phyloP scores from a whole-genome alignment of 2,329 filamentous ascomycete genomes.

The Claviceps capensis region DNA sequence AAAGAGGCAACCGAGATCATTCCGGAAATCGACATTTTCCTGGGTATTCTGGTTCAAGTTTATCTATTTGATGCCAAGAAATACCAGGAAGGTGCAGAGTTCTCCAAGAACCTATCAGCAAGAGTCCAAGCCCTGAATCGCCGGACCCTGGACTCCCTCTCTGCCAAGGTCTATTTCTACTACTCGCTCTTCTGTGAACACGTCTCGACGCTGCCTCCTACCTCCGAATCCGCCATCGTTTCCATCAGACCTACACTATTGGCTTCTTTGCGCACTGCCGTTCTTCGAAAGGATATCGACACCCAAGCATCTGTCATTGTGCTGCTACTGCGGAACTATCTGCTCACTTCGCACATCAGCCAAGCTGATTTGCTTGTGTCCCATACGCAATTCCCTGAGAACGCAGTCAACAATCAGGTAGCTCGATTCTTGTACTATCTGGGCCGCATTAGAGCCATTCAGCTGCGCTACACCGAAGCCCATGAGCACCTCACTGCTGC shows the following conservation, averaged over 20 bases:
- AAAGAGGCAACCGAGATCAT: constrained; percentile 61
- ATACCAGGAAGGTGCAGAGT: constrained; percentile 65
- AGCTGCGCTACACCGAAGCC: constrained; percentile 91
- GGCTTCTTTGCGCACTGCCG: constrained; percentile 82
- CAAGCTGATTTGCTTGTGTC: constrained; percentile 93
- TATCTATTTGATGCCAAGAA: constrained; percentile 77
- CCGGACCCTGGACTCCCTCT: constrained; percentile 82
- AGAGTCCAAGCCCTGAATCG: constrained; percentile 83
- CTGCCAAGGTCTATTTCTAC: constrained; percentile 96
- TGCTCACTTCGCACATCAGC: constrained; percentile 88
- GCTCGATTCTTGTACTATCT: constrained; percentile 96
- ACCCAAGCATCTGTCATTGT: constrained; percentile 96
- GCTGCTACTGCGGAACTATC: constrained; percentile 86
- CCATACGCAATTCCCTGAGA: constrained; percentile 87
- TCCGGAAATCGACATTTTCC: constrained; percentile 78
- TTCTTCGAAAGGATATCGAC: constrained; percentile 89
- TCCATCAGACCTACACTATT: constrained; percentile 76
- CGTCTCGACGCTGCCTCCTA: constrained; percentile 74
- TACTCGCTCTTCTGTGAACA: constrained; percentile 92
- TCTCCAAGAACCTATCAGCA: constrained; percentile 73
- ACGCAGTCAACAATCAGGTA: constrained; percentile 95
- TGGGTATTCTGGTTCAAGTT: constrained; percentile 77
- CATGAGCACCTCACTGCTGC: constrained; percentile 89
- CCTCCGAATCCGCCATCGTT: constrained; percentile 75
- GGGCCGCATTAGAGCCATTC: constrained; percentile 88